phyloP scores from a whole-genome alignment of 2,329 filamentous ascomycete genomes.

The Aspergillus fumigatiaffinis region DNA sequence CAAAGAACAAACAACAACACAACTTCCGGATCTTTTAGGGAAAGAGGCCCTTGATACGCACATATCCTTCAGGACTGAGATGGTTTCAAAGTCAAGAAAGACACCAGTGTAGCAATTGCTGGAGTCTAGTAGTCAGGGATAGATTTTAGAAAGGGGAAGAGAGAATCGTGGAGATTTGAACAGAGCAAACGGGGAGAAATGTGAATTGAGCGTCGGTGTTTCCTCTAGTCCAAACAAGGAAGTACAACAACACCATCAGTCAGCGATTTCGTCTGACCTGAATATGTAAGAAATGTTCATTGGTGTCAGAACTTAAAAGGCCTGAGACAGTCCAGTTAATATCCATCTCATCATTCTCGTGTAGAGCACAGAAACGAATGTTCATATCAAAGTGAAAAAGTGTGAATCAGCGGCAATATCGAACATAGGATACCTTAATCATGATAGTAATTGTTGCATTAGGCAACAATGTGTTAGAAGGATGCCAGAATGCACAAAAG shows the following conservation, averaged over 20 bases:
- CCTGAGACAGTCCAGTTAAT: neutral
- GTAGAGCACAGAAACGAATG: neutral
- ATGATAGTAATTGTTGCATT: neutral
- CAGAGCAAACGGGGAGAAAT: neutral
- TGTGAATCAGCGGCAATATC: neutral
- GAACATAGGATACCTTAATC: neutral
- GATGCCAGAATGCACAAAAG: slow-evolving; percentile 20
- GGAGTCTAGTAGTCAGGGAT: neutral
- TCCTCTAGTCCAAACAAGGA: neutral
- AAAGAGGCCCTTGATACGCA: neutral
- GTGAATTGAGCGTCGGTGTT: neutral
- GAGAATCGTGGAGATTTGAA: neutral
- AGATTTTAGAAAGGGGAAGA: neutral
- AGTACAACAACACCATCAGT: neutral
- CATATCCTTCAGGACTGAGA: neutral
- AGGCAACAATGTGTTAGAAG: neutral
- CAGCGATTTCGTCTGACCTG: neutral
- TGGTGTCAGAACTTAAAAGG: neutral
- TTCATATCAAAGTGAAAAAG: neutral
- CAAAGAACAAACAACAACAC: neutral
- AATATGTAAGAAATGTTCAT: neutral
- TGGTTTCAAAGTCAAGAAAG: neutral
- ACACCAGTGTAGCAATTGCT: neutral
- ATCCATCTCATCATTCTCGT: neutral
- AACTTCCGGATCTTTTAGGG: neutral